A percentile compares a stretch with the other conserved stretches of the same genome.
Evolutionary conservation across 176 grass and related monocot species (phyloP).

Genomic region (Ananas comosus): DNA sequence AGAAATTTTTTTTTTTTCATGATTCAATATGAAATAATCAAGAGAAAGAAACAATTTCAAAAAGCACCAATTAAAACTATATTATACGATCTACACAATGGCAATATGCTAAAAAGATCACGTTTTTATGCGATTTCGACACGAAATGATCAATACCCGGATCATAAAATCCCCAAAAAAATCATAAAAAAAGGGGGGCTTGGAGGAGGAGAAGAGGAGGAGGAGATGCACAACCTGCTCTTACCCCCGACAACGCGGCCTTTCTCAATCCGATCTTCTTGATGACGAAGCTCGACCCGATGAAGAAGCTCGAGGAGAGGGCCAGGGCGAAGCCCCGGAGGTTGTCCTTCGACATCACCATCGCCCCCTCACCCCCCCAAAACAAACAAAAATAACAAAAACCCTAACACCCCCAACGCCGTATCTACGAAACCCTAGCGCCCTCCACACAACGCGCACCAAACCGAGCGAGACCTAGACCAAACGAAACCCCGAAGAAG

Average conservation of each 20-base stretch:
- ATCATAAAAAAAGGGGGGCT: not conserved
- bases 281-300: conserved; percentile 88
- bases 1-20: not conserved
- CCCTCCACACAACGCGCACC: no score
- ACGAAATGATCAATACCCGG: not conserved
- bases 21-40: conserved; percentile 5
- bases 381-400: conserved; percentile 20
- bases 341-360: conserved; percentile 61
- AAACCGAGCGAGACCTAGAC: not conserved
- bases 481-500: not conserved
- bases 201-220: conserved; percentile 7
- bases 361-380: conserved; percentile 14
- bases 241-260: conserved; percentile 47
- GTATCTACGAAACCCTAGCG: no score
- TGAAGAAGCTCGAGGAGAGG: conserved; percentile 76
- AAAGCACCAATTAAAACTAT: no score
- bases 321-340: conserved; percentile 57
- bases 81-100: no score
- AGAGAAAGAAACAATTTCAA: no score
- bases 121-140: conserved; percentile 2
- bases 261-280: conserved; percentile 84
- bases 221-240: conserved; percentile 56
- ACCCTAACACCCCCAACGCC: not conserved
- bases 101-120: not conserved
- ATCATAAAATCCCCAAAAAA: not conserved